Evolutionary conservation across 768 basidiomycete species (phyloP).

Genomic region (Leccinum obscurum): DNA sequence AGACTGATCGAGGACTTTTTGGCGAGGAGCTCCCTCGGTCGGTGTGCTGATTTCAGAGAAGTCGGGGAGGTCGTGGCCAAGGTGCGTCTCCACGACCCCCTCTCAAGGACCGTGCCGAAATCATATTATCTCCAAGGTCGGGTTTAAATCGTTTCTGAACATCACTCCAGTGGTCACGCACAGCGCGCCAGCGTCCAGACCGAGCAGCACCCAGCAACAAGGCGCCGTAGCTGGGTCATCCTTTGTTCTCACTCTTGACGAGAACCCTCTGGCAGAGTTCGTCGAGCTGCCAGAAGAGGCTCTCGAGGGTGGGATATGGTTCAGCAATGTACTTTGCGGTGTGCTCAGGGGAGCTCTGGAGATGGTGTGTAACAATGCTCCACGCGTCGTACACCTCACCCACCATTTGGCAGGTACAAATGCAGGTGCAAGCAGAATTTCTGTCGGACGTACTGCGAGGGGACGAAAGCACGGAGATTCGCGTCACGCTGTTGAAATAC

Average conservation of each 20-base stretch:
- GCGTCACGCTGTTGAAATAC: conserved; percentile 86
- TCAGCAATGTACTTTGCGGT: conserved; percentile 94
- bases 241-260: conserved; percentile 87
- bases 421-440: conserved; percentile 91
- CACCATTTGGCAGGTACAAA: conserved; percentile 69
- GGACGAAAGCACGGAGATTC: conserved; percentile 92
- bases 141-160: conserved; percentile 97
- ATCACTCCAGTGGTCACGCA: conserved; percentile 84
- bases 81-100: conserved; percentile 43
- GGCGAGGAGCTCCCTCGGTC: conserved; percentile 86
- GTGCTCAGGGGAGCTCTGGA: conserved; percentile 91
- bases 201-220: conserved; percentile 43
- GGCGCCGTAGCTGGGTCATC: conserved; percentile 48
- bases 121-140: conserved; percentile 59
- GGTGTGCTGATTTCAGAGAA: conserved; percentile 91
- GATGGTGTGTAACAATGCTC: conserved; percentile 65
- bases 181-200: conserved; percentile 51
- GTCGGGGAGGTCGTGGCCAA: conserved; percentile 95
- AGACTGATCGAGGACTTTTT: conserved; percentile 97
- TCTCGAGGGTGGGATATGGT: conserved; percentile 92
- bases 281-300: conserved; percentile 95
- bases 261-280: conserved; percentile 96
- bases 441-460: conserved; percentile 89
- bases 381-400: conserved; percentile 15
- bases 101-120: neutral